Evolutionary conservation across 768 basidiomycete genomes (phyloP), one percentile per base, ranked within the genome.

Genomic region (Dendrothele bispora): DNA sequence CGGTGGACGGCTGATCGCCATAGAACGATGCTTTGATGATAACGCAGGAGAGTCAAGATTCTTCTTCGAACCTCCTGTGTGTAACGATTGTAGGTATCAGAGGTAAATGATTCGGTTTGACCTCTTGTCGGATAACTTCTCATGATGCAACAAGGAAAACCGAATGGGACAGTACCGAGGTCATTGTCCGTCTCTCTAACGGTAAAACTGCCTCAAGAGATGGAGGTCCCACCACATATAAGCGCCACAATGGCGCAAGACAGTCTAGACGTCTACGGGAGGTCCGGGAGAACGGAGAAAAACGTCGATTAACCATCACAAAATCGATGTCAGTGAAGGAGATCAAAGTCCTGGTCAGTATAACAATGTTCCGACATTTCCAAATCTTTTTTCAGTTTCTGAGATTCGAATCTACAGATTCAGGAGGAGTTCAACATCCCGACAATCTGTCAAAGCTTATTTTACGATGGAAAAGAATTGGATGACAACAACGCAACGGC

Each of bases 241-340:
- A 59, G 46, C 67, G 72, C 36, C 70, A 68, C n/a, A 66, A 61
- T 51, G 79, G 75, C 40, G 62, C 71, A 49, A 75, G 86, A 53
- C 85, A 88, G 49, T 91, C 90, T 17, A 82, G 78, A 56, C 84
- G 90, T 17, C 71, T 91, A 37, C 82, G 82, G 37, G 74, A 79
- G 56, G 72, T 71, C 14, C 77, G 77, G 60, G 74, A 79, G 46
- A 61, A 69, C 22, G 77, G 72, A 7, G 77, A 78, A 55, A 67
- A 70, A 52, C 74, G 73, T 49, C 77, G 66, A 54, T 59, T 89
- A 40, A 74, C 67, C 10, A 74, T 92, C 37, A 69, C 71, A 36
- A 91, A 88, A 62, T 60, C 65, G 25, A 89, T 79, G 52, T 83
- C 85, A 0, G 75, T 93, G 42, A 90, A 85, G 61, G 88, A 91